A percentile compares a stretch with the other conserved stretches of the same genome.
Conservation (phyloP, 805 yeast species). For the Starmerella gropengiesseri region DNA sequence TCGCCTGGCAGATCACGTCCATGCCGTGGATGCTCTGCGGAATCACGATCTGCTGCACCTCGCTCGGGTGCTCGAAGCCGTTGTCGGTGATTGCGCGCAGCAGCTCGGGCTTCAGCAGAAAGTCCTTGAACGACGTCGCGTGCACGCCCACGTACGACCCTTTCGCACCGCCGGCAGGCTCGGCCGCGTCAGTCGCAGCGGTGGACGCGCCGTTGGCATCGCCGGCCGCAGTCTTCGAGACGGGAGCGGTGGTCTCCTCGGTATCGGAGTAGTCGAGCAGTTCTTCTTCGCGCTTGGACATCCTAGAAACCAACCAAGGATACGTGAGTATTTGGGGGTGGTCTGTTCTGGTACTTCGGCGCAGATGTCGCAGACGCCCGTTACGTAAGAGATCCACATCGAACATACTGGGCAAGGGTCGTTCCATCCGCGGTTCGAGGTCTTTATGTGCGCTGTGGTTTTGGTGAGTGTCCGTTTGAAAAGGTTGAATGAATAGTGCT, state of each 20-base stretch:
- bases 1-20: slow-evolving; percentile 97
- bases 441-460: no score
- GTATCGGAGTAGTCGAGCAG: slow-evolving; percentile 96
- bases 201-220: neutral
- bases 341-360: no score
- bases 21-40: slow-evolving; percentile 97
- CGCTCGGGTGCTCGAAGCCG: slow-evolving; percentile 99
- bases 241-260: slow-evolving; percentile 71
- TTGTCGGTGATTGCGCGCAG: slow-evolving; percentile 96
- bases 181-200: slow-evolving; percentile 9
- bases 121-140: slow-evolving; percentile 97
- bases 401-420: no score
- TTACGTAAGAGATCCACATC: no score
- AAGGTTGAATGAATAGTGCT: no score
- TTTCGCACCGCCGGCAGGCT: slow-evolving; percentile 48
- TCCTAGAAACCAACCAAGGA: slow-evolving; percentile 1
- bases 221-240: slow-evolving; percentile 7
- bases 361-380: no score
- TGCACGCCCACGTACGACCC: slow-evolving; percentile 98
- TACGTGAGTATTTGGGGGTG: no score
- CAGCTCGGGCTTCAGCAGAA: slow-evolving; percentile 89
- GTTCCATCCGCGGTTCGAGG: no score
- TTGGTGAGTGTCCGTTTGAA: no score
- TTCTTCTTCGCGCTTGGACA: slow-evolving; percentile 75
- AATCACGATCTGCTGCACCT: slow-evolving; percentile 97